Conservation (phyloP, 1,284 basidiomycete species). For the Sporisorium scitamineum region DNA sequence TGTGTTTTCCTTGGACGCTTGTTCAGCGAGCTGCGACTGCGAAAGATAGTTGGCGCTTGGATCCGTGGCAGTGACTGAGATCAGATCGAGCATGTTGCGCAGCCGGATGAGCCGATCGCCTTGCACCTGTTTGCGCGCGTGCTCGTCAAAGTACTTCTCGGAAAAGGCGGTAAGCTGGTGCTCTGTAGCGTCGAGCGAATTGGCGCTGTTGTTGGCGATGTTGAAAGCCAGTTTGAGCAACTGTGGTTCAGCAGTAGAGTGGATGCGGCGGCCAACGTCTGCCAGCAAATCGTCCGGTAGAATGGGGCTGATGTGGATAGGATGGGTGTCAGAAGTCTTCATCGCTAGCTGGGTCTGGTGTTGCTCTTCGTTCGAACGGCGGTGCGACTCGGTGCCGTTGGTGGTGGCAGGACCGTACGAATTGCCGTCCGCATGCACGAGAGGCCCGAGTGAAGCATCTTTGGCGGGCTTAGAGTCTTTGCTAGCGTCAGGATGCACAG, state of each 20-base stretch:
- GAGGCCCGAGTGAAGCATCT: slow-evolving; percentile 17
- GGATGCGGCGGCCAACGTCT: slow-evolving; percentile 43
- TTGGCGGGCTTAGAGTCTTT: slow-evolving; percentile 3
- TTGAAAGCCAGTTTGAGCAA: slow-evolving; percentile 8
- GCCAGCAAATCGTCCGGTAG: slow-evolving; percentile 51
- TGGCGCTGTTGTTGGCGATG: neutral
- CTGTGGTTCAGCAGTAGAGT: slow-evolving; percentile 28
- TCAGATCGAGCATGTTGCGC: slow-evolving; percentile 48
- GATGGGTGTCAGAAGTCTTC: slow-evolving; percentile 67
- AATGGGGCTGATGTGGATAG: slow-evolving; percentile 62
- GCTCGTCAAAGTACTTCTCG: slow-evolving; percentile 25
- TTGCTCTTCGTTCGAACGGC: slow-evolving; percentile 8
- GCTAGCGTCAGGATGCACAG: slow-evolving; percentile 16
- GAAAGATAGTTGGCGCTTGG: slow-evolving; percentile 30
- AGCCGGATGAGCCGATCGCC: slow-evolving; percentile 58
- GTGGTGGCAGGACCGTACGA: slow-evolving; percentile 2
- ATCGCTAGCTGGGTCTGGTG: slow-evolving; percentile 41
- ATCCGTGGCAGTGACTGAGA: slow-evolving; percentile 31
- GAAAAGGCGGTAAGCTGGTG: slow-evolving; percentile 8
- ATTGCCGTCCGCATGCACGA: slow-evolving; percentile 12
- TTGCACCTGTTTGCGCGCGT: slow-evolving; percentile 43
- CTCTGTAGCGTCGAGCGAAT: neutral
- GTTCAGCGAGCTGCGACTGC: slow-evolving; percentile 34
- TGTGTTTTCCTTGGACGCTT: slow-evolving; percentile 23
- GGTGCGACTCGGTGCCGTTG: slow-evolving; percentile 2